Evolutionary conservation across 148 eudicot species (phyloP).

Genomic region (Selenicereus undatus): DNA sequence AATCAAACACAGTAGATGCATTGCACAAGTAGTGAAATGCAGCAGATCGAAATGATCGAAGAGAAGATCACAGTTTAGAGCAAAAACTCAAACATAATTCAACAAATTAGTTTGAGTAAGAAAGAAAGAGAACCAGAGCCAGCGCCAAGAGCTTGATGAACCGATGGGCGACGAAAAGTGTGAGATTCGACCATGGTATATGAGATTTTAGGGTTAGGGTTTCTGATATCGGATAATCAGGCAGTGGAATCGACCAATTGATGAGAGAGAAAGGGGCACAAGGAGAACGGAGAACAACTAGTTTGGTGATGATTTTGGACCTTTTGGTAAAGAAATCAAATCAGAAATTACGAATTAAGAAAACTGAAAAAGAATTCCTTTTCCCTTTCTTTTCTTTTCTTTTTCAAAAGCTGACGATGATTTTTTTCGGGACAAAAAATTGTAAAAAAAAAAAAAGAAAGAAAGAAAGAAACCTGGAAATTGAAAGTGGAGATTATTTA

Average conservation of each 20-base stretch:
- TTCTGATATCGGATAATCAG: conserved; percentile 5
- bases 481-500: too few species aligned
- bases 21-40: background rate
- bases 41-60: conserved; percentile 17
- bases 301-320: background rate
- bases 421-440: background rate
- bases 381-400: conserved; percentile 1
- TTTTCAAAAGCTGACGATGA: conserved; percentile 5
- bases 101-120: background rate
- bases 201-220: conserved; percentile 37
- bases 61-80: background rate
- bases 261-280: background rate
- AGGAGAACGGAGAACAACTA: background rate
- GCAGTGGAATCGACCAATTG: conserved; percentile 16
- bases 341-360: background rate
- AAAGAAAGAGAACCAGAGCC: conserved; percentile 55
- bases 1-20: background rate
- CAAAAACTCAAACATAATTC: background rate
- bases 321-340: background rate
- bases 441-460: too few species aligned
- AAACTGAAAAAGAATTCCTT: background rate
- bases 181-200: conserved; percentile 62
- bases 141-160: conserved; percentile 77
- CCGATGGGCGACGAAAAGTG: conserved; percentile 39
- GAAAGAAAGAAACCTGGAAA: too few species aligned